Base-by-base conservation (phyloP, 225 moss, liverwort and hornwort genomes). In the Marchantia paleacea region DNA sequence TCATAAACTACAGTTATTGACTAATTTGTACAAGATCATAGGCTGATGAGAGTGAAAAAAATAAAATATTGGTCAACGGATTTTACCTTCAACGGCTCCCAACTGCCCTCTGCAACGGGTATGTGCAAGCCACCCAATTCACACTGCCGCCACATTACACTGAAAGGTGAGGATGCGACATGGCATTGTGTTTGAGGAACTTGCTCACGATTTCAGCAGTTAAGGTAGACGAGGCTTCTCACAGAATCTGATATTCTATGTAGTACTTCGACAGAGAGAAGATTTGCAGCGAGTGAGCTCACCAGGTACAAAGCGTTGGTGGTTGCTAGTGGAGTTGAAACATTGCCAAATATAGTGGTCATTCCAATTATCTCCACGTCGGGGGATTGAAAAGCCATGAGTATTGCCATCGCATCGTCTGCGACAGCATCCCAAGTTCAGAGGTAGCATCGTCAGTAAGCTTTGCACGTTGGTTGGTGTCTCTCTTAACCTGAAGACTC, bases 391-490 rank as follows among this genome's bases (percentile, higher is more conserved):
- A 95, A 92, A 19, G 95, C 93, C 93, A 95, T 91, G 67, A 93
- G 84, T 76, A 97, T 97, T 28, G 97, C 95, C 92, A 97, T 93
- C 82, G 92, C 92, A 77, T 97, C 97, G 86, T 97, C 97, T 97
- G 90, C 84, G 75, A 66, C n/a, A 22, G 11, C 39, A 39, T 39
- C 5, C 5, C 39, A 73, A 51, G 51, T 24, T 0, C 52, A 73
- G 48, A 24, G 30, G 10, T 22, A 68, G 16, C 47, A 22, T 70
- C 39, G 39, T 39, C 49, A 70, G 70, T 19, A 70, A 70, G 18
- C 39, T 39, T 39, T 39, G 39, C 39, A 39, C 39, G 2, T 39
- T 39, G 39, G 3, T 2, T 2, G 5, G 39, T 39, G 39, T 39
- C 39, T 39, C 39, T 39, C 39, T 39, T 39, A 39, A 39, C 39